Evolutionary conservation across 768 basidiomycete genomes (phyloP).

Genomic region (Pholiota conissans): DNA sequence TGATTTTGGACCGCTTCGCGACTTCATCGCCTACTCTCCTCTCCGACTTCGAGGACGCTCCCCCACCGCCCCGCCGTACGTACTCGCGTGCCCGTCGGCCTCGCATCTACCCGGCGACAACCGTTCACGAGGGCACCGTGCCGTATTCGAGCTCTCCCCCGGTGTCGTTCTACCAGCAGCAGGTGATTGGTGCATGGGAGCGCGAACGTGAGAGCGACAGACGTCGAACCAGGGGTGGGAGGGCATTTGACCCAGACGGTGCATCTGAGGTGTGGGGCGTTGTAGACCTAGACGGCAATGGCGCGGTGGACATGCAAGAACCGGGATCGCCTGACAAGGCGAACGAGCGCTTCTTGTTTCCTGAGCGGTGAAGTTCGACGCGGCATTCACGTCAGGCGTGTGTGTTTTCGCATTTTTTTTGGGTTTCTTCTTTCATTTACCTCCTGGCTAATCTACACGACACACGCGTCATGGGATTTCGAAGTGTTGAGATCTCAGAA

Average conservation of each 20-base stretch:
- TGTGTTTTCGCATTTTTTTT: neutral
- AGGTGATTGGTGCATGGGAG: conserved; percentile 21
- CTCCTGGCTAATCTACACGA: neutral
- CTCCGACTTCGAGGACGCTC: conserved; percentile 8
- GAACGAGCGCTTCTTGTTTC: conserved; percentile 40
- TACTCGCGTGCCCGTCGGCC: conserved; percentile 1
- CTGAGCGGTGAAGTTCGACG: conserved; percentile 39
- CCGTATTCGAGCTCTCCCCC: conserved; percentile 8
- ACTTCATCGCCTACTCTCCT: conserved; percentile 14
- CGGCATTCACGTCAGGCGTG: neutral
- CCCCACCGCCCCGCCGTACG: neutral
- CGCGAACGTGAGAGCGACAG: conserved; percentile 15
- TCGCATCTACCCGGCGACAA: conserved; percentile 1
- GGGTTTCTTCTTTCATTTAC: neutral
- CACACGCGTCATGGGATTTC: neutral
- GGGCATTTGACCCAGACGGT: conserved; percentile 44
- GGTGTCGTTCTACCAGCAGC: conserved; percentile 23
- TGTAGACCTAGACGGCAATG: conserved; percentile 8
- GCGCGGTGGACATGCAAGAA: conserved; percentile 16
- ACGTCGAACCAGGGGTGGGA: conserved; percentile 2
- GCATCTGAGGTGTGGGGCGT: conserved; percentile 24
- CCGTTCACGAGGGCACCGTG: conserved; percentile 1
- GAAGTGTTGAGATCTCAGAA: neutral
- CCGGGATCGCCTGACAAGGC: conserved; percentile 44
- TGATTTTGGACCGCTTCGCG: conserved; percentile 16